Base-by-base conservation (phyloP, 768 basidiomycete species). In the Lentinus brumalis region DNA sequence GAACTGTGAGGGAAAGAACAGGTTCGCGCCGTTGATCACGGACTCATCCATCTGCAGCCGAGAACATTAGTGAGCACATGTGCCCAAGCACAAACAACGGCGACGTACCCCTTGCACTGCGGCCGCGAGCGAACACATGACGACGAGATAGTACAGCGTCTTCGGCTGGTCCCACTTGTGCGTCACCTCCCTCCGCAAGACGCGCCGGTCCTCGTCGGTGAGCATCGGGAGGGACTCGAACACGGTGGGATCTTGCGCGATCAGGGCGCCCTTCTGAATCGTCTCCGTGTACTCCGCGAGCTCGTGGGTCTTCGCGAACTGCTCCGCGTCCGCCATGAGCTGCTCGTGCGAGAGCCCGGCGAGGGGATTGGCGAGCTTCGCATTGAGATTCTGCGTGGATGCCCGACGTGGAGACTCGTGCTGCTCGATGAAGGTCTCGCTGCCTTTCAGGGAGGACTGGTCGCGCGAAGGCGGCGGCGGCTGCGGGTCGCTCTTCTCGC, bases 181-280 rank as follows among this genome's bases (percentile, higher is more conserved):
- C 7, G 72, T 77, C 14, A 73, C 62, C 67, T 86, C 85, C 1
- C 77, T 68, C 1, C 72, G 71, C 15, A 85, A 66, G 16, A 76
- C 56, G 2, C 53, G 61, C 49, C 72, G 76, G 40, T 85, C 84
- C 8, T 71, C 74, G 16, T 78, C 78, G 9, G 67, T 73, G 39
- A 85, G 76, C 26, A 77, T 59, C 7, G 74, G 64, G 32, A 80
- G 40, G 12, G n/a, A 60, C 39, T 80, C 76, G 62, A 81, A 79
- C 8, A 68, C 80, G 53, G 65, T 67, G 0, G 88, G 85, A 56
- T 83, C 81, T 67, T 91, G 90, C 3, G 91, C 89, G n/a, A 91
- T 65, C 44, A 91, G 73, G 0, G 91, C 91, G n/a, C 84, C 90
- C 73, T 88, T 91, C 67, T 80, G 76, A 60, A 92, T 79, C 8